A percentile compares a stretch with the other conserved stretches of the same genome.
phyloP scores from a whole-genome alignment of 108 stramenopile species.

The Cyclotella sp. region DNA sequence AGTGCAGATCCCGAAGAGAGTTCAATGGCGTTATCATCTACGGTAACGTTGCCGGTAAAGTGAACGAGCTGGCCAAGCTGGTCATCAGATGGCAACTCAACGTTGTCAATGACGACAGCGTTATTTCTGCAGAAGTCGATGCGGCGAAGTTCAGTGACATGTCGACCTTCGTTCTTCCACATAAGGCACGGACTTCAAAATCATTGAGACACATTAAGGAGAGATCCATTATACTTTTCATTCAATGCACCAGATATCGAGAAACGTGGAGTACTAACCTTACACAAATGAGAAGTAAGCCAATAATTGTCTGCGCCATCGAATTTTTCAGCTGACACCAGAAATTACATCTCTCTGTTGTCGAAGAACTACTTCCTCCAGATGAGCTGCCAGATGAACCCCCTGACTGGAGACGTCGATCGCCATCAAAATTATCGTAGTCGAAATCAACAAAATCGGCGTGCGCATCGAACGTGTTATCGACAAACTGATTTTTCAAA shows the following conservation, averaged over 20 bases:
- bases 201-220: background rate
- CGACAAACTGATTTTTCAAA: background rate
- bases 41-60: constrained; percentile 58
- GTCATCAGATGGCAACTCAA: constrained; percentile 45
- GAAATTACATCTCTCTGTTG: constrained; percentile 37
- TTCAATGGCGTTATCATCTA: constrained; percentile 52
- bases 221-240: background rate
- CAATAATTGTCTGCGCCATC: constrained; percentile 53
- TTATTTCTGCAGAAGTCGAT: constrained; percentile 65
- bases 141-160: constrained; percentile 51
- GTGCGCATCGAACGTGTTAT: background rate
- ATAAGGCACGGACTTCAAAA: constrained; percentile 43
- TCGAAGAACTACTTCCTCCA: constrained; percentile 13
- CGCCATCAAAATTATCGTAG: constrained; percentile 4
- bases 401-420: constrained; percentile 14
- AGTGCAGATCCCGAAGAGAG: constrained; percentile 43
- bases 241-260: background rate
- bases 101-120: constrained; percentile 50
- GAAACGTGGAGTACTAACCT: constrained; percentile 5
- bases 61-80: constrained; percentile 50
- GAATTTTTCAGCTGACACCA: constrained; percentile 54
- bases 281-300: constrained; percentile 51
- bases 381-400: background rate
- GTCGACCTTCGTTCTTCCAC: constrained; percentile 67
- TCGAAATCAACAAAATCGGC: constrained; percentile 8